Evolutionary conservation across 257 asterid genomes (phyloP).

Genomic region (Solanum tarijense): DNA sequence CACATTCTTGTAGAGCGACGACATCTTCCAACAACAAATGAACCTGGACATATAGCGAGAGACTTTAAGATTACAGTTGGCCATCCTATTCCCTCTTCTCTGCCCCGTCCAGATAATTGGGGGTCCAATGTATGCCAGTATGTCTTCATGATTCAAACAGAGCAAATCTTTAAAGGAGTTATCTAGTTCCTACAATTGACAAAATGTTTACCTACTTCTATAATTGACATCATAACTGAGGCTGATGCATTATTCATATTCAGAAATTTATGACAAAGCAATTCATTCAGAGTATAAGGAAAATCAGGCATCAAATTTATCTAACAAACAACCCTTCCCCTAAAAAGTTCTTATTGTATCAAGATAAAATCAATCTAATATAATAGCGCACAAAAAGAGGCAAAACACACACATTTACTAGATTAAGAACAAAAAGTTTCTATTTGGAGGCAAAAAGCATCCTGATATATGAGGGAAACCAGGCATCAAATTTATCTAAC

Average conservation of each 20-base stretch:
- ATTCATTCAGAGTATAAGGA: background rate
- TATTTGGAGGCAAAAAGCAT: background rate
- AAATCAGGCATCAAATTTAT: no score
- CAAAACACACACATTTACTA: background rate
- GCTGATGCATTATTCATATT: background rate
- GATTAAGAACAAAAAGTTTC: no score
- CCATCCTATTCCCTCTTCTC: background rate
- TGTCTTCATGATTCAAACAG: background rate
- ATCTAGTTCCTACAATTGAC: background rate
- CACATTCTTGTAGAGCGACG: background rate
- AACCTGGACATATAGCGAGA: background rate
- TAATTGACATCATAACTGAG: background rate
- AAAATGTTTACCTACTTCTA: background rate
- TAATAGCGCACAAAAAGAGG: background rate
- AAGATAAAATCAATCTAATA: background rate
- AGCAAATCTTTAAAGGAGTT: background rate
- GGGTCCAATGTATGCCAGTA: background rate
- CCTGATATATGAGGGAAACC: background rate
- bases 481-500: background rate
- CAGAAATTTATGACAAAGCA: background rate
- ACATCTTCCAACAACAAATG: background rate
- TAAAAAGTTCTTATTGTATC: background rate
- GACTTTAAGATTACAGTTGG: background rate
- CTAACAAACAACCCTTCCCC: background rate
- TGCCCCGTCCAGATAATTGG: background rate